Evolutionary conservation across 2,329 filamentous ascomycete genomes (phyloP), one percentile per base, ranked within the genome.

Genomic region (Colletotrichum liaoningense): DNA sequence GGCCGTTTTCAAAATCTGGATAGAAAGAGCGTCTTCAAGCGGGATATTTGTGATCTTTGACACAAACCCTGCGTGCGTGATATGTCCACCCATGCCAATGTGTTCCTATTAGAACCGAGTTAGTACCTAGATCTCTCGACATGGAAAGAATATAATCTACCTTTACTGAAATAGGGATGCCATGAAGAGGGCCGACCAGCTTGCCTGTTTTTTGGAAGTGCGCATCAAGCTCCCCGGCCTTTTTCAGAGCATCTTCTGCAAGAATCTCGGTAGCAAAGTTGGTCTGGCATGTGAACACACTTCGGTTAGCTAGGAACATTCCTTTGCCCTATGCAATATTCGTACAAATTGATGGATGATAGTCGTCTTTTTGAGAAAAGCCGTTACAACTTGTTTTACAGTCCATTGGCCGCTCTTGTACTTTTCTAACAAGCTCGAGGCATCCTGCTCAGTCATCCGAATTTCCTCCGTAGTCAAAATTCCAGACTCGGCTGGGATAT

Each of bases 161-260:
- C 78, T 95, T 95, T 55, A 95, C 85, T 0, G 91, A 91, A 35
- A 92, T 80, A 1, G 90, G 90, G 1, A 92, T 84, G 70, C 79
- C 93, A 79, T 94, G 92, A 1, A 95, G 85, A 2, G 92, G 92
- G 0, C 93, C 93, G 0, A 84, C 30, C 0, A 84, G 80, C 54
- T 87, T 81, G 14, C 87, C 85, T 1, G 86, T 86, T 33, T 77
- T 76, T 19, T 81, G 79, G 2, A 89, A 76, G 70, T 89, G 80
- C 16, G 83, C 81, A 77, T 93, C 91, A 1, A 88, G 81, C 2
- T 81, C 76, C 49, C 79, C 79, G 0, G 90, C 90, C 2, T 81
- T 85, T 2, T 79, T 72, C 2, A 92, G 76, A 4, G 88, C 90
- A 19, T 85, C 83, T 16, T 86, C 83, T 74, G 91, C 91, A 67